Base-by-base conservation (phyloP, 352 stramenopile genomes). In the Globisporangium takayamanum region DNA sequence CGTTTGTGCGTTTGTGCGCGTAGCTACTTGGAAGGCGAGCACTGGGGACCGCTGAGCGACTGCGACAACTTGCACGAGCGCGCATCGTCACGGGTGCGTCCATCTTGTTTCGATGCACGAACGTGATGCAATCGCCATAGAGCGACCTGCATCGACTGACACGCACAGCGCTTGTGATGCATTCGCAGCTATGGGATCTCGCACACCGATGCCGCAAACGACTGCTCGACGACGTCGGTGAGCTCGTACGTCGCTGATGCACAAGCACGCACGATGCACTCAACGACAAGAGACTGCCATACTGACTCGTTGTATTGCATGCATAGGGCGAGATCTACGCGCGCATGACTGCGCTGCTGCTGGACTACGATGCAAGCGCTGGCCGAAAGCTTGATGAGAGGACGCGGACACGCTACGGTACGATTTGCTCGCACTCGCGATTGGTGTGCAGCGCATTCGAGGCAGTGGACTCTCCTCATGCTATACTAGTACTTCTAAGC, bases 11-110 rank as follows among this genome's bases (percentile, higher is more conserved):
- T 16, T 26, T 39, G 39, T 51, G 12, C 20, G 15, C 7, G 39
- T 45, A 91, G 80, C 49, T 91, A 91, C 50, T 60, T 92, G 5
- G 66, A 75, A 18, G 74, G 74, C 0, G 81, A 88, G 44, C 72
- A 89, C 42, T 88, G 81, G 79, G 81, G 79, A 2, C 63, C 68
- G 5, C 61, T 92, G 0, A 60, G 73, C 14, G 76, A 88, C 46
- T 81, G 70, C 33, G 51, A 15, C 4, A 64, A 75, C 37, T 54
- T 92, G 8, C 76, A 88, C 22, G 65, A 76, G 15, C 70, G 67
- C 33, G 79, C 79, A 14, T 72, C 68, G 0, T 71, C 72, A 16
- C 68, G 81, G 25, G 81, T 91, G 67, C 69, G 36, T 70, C 46
- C 16, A 57, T 15, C 12, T 46, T 68, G n/a, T 11, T 28, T 7